A percentile compares a stretch with the other conserved stretches of the same genome.
Evolutionary conservation across 2,329 filamentous ascomycete genomes (phyloP).

Genomic region (Ceratocystis cubensis): DNA sequence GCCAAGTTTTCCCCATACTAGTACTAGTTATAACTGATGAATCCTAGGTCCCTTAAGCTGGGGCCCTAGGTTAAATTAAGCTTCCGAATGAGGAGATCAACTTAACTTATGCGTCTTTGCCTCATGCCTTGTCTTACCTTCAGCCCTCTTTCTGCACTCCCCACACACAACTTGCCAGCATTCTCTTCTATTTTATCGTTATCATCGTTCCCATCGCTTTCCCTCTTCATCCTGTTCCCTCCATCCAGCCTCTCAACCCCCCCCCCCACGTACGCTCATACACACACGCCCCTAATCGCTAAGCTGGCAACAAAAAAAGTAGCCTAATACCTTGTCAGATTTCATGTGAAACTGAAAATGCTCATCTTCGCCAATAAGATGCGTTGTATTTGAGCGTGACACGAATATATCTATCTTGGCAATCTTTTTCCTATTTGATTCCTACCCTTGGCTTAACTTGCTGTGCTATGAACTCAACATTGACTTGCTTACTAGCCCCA

Average conservation of each 20-base stretch:
- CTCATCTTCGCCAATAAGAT: neutral
- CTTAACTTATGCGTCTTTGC: neutral
- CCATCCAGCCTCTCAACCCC: too few species aligned
- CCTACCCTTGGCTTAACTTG: neutral
- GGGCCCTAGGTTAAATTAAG: neutral
- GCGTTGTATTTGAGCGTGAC: constrained; percentile 3
- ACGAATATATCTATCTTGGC: neutral
- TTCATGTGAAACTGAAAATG: neutral
- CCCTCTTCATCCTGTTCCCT: too few species aligned
- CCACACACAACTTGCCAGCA: too few species aligned
- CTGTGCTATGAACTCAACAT: neutral
- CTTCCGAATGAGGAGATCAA: neutral
- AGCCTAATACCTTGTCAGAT: neutral
- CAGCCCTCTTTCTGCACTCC: neutral
- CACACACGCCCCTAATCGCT: too few species aligned
- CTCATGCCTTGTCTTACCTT: neutral
- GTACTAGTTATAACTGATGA: neutral
- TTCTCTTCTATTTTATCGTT: too few species aligned
- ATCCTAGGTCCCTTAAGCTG: too few species aligned
- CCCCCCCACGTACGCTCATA: too few species aligned
- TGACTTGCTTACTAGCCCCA: neutral
- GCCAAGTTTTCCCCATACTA: neutral
- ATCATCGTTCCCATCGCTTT: too few species aligned
- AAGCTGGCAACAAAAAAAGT: too few species aligned
- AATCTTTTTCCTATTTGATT: neutral